Percentiles rank a stretch among this genome's conserved stretches.
Evolutionary conservation across 805 yeast species (phyloP).

Genomic region (Aciculoconidium aculeatum): DNA sequence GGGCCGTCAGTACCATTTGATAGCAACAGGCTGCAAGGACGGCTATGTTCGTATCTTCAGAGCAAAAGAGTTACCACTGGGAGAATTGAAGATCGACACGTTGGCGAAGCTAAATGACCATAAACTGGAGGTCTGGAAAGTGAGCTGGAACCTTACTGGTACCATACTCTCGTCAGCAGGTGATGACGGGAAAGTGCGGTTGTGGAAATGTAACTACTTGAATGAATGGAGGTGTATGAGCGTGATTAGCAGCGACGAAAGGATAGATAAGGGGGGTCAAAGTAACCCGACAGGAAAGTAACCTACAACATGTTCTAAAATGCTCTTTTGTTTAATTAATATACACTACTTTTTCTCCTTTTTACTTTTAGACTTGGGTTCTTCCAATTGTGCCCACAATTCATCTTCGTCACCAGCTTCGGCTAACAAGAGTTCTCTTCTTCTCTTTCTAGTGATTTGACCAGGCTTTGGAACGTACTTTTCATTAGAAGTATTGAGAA

Average conservation of each 20-base stretch:
- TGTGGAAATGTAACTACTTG: slow-evolving; percentile 86
- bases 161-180: slow-evolving; percentile 91
- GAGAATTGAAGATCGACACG: slow-evolving; percentile 44
- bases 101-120: slow-evolving; percentile 71
- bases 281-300: background rate
- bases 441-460: slow-evolving; percentile 15
- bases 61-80: slow-evolving; percentile 42
- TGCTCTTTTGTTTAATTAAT: slow-evolving; percentile 3
- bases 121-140: slow-evolving; percentile 91
- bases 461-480: slow-evolving; percentile 25
- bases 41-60: slow-evolving; percentile 86
- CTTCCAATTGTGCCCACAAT: slow-evolving; percentile 34
- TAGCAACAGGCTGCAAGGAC: slow-evolving; percentile 96
- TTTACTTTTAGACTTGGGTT: slow-evolving; percentile 25
- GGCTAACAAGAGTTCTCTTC: slow-evolving; percentile 19
- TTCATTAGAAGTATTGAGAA: slow-evolving; percentile 45
- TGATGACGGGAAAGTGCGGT: slow-evolving; percentile 85
- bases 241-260: slow-evolving; percentile 38
- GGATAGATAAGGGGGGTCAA: slow-evolving; percentile 9
- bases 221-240: slow-evolving; percentile 91
- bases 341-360: slow-evolving; percentile 21
- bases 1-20: slow-evolving; percentile 81
- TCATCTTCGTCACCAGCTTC: slow-evolving; percentile 31
- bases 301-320: background rate
- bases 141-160: slow-evolving; percentile 91